A percentile compares a stretch with the other conserved stretches of the same genome.
Conservation (phyloP, 106 monocot species). For the Posidonia australis region DNA sequence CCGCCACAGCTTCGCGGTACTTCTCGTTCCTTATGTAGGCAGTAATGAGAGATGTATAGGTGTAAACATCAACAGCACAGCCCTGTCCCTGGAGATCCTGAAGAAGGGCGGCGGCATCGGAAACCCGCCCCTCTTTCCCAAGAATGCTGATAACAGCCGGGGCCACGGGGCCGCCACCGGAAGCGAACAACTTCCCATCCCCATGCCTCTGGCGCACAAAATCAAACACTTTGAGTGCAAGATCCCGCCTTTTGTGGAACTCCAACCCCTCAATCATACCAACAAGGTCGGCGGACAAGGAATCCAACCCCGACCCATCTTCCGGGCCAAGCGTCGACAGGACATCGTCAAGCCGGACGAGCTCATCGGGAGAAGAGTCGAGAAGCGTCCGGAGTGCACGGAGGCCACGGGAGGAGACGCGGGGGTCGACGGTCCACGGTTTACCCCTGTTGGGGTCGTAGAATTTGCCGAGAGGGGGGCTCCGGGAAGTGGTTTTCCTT, state of each 20-base stretch:
- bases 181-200: slow-evolving; percentile 25
- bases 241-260: slow-evolving; percentile 28
- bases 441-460: slow-evolving; percentile 56
- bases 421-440: slow-evolving; percentile 44
- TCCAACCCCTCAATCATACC: slow-evolving; percentile 31
- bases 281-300: slow-evolving; percentile 34
- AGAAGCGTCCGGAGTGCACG: slow-evolving; percentile 33
- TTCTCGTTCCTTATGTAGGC: slow-evolving; percentile 37
- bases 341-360: slow-evolving; percentile 3
- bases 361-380: slow-evolving; percentile 12
- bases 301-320: background rate
- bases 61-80: slow-evolving; percentile 39
- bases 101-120: slow-evolving; percentile 36
- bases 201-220: slow-evolving; percentile 31
- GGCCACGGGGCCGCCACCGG: slow-evolving; percentile 25
- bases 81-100: slow-evolving; percentile 8
- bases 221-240: slow-evolving; percentile 53
- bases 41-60: slow-evolving; percentile 70
- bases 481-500: slow-evolving; percentile 22
- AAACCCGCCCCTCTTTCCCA: slow-evolving; percentile 32
- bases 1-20: slow-evolving; percentile 50
- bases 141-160: slow-evolving; percentile 56
- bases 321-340: slow-evolving; percentile 7
- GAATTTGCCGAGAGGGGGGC: slow-evolving; percentile 47
- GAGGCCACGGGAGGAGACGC: slow-evolving; percentile 33